Conservation (phyloP, 306 rosid species). For the Canavalia gladiata region DNA sequence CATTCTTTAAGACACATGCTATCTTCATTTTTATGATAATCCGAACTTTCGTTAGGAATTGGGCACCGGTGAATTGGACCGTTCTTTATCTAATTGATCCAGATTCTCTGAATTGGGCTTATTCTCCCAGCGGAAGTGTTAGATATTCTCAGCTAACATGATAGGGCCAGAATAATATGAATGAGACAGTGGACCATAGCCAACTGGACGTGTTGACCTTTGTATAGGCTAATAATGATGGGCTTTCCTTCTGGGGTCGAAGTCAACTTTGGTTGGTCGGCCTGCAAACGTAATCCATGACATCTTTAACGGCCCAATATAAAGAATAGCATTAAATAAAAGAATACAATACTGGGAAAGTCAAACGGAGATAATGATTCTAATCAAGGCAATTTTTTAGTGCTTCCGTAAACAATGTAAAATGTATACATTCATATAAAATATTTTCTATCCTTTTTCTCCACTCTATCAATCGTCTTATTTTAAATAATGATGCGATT, state of each 20-base stretch:
- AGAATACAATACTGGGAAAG: neutral
- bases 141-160: neutral
- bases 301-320: slow-evolving; percentile 20
- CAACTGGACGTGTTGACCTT: neutral
- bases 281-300: slow-evolving; percentile 38
- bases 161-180: neutral
- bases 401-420: neutral
- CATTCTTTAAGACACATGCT: neutral
- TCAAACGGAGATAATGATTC: neutral
- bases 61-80: neutral
- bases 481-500: neutral
- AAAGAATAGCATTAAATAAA: neutral
- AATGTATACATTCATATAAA: neutral
- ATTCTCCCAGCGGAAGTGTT: neutral
- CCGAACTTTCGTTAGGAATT: neutral
- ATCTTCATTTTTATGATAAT: neutral
- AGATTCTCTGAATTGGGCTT: neutral
- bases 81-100: neutral
- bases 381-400: neutral
- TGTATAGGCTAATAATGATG: neutral
- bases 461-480: neutral
- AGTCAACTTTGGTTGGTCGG: slow-evolving; percentile 23
- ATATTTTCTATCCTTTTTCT: neutral
- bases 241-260: neutral
- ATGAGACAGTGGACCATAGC: neutral